phyloP scores from a whole-genome alignment of 306 rosid genomes.

The Citrullus colocynthis region DNA sequence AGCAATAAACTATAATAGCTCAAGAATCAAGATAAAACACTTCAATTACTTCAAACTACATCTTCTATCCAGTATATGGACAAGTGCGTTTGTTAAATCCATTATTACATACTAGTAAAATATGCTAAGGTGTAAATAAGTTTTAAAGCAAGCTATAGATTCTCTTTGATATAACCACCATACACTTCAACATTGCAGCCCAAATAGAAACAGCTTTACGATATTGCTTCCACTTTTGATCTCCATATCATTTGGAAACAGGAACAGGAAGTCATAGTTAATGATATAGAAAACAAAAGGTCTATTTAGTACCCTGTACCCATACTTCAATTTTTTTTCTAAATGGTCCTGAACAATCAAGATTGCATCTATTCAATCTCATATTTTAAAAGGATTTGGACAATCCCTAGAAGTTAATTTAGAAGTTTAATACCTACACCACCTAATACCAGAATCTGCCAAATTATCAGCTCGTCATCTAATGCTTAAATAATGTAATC shows the following conservation, averaged over 20 bases:
- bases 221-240: neutral
- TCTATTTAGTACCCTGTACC: neutral
- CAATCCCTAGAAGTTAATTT: neutral
- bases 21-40: neutral
- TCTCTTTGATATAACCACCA: neutral
- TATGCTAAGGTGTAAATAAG: neutral
- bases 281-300: neutral
- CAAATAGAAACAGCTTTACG: neutral
- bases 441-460: neutral
- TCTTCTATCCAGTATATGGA: too few relatives aligned
- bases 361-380: neutral
- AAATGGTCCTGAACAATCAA: neutral
- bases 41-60: neutral
- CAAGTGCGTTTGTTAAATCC: neutral
- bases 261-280: neutral
- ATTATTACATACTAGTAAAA: neutral
- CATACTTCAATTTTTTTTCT: neutral
- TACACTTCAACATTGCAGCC: neutral
- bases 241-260: neutral
- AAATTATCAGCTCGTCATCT: too few relatives aligned
- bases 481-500: neutral
- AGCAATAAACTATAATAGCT: neutral
- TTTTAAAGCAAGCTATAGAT: neutral
- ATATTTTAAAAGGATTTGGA: neutral
- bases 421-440: neutral